These are phyloP conservation scores for Amanita rimosa DNA, from an alignment of 768 basidiomycete genomes.

Conservation along the genomic window DNA sequence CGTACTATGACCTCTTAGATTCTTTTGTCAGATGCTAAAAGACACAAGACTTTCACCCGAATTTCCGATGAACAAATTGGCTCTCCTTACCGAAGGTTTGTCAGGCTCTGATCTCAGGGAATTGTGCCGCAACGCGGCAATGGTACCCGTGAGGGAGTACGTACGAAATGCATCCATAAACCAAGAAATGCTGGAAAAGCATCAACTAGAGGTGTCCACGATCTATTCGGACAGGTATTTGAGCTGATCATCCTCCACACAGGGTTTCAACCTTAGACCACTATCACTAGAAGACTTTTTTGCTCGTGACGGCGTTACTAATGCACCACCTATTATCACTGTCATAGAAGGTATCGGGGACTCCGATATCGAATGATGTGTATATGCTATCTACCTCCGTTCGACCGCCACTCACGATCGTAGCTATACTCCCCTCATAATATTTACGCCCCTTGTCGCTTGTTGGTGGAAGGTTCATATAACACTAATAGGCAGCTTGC, in stretches of 20 bases:
- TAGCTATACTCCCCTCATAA: constrained; percentile 22
- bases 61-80: constrained; percentile 55
- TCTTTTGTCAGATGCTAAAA: constrained; percentile 62
- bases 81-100: constrained; percentile 55
- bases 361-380: constrained; percentile 8
- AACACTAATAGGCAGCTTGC: no score
- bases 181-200: constrained; percentile 33
- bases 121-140: constrained; percentile 86
- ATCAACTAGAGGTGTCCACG: constrained; percentile 30
- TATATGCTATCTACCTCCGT: constrained; percentile 11
- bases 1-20: not conserved
- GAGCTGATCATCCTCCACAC: not conserved
- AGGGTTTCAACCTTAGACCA: constrained; percentile 76
- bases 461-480: not conserved
- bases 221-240: not conserved
- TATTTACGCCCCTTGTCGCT: constrained; percentile 14
- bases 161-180: constrained; percentile 41
- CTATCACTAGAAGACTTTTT: constrained; percentile 63
- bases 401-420: constrained; percentile 7
- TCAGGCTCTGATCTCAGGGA: constrained; percentile 92
- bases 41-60: constrained; percentile 55
- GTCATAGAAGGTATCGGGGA: constrained; percentile 14
- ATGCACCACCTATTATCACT: constrained; percentile 19
- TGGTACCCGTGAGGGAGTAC: constrained; percentile 83
- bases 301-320: constrained; percentile 25